Percentiles rank a stretch among this genome's conserved stretches.
These are phyloP conservation scores for Acephala macrosclerotiorum DNA, from an alignment of 2,329 filamentous ascomycete species.

Conservation along the genomic window DNA sequence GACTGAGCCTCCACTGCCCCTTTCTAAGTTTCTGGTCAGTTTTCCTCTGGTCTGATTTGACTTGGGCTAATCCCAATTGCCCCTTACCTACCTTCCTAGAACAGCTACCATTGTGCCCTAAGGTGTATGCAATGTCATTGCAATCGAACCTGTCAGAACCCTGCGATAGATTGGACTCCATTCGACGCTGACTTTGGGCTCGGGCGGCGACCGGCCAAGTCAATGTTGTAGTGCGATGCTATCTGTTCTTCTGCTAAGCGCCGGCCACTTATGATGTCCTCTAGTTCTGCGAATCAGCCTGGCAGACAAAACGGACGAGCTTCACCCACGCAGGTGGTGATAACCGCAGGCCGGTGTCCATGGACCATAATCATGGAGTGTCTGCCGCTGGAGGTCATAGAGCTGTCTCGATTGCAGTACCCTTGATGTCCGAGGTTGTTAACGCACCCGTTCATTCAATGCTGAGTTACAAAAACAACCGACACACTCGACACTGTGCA, in stretches of 20 bases:
- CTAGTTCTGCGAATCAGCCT: conserved; percentile 11
- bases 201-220: neutral
- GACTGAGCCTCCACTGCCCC: neutral
- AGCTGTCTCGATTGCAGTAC: neutral
- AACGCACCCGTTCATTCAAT: neutral
- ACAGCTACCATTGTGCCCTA: neutral
- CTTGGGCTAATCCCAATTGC: neutral
- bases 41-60: neutral
- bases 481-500: neutral
- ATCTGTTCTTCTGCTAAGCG: conserved; percentile 2
- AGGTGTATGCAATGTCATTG: neutral
- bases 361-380: neutral
- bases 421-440: neutral
- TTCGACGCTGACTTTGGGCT: neutral
- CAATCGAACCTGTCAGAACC: neutral
- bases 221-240: neutral
- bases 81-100: neutral
- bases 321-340: neutral
- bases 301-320: neutral
- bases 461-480: neutral
- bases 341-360: neutral
- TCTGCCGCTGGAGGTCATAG: neutral
- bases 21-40: neutral
- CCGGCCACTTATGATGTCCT: conserved; percentile 1
- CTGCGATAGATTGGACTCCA: neutral